Evolutionary conservation across 768 basidiomycete genomes (phyloP).

Genomic region (Serendipita indica): DNA sequence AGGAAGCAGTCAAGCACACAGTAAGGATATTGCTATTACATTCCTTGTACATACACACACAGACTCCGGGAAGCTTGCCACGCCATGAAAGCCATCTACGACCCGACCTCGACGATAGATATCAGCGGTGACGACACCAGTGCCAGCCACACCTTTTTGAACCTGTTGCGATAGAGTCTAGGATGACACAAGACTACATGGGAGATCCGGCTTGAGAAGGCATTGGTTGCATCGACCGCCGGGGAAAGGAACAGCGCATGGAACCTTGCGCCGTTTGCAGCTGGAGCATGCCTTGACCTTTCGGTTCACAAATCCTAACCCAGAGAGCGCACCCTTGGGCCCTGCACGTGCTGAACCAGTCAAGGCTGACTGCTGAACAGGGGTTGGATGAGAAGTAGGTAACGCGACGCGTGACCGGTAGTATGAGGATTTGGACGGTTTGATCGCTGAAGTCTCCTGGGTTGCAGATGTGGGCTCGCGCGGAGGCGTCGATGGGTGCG

Average conservation of each 20-base stretch:
- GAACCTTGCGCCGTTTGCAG: not conserved
- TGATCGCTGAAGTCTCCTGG: not conserved
- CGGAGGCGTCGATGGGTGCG: not conserved
- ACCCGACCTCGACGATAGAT: too few species aligned
- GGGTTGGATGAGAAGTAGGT: not conserved
- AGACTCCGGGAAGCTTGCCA: too few species aligned
- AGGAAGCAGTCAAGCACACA: too few species aligned
- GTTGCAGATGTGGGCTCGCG: not conserved
- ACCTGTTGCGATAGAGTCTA: too few species aligned
- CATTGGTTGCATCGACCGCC: slow-evolving; percentile 6
- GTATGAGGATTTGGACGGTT: not conserved
- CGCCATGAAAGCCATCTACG: too few species aligned
- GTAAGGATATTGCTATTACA: too few species aligned
- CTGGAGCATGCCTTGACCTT: not conserved
- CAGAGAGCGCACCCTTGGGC: too few species aligned
- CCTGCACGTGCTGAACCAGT: not conserved
- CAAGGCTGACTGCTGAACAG: not conserved
- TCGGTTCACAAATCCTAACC: not conserved
- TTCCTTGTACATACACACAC: too few species aligned
- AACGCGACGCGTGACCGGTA: not conserved
- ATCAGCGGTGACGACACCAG: too few species aligned
- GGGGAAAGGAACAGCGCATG: not conserved
- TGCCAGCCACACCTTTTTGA: too few species aligned
- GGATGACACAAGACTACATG: not conserved
- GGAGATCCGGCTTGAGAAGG: not conserved